Conservation (phyloP, 768 basidiomycete genomes). For the Calocera viscosa region DNA sequence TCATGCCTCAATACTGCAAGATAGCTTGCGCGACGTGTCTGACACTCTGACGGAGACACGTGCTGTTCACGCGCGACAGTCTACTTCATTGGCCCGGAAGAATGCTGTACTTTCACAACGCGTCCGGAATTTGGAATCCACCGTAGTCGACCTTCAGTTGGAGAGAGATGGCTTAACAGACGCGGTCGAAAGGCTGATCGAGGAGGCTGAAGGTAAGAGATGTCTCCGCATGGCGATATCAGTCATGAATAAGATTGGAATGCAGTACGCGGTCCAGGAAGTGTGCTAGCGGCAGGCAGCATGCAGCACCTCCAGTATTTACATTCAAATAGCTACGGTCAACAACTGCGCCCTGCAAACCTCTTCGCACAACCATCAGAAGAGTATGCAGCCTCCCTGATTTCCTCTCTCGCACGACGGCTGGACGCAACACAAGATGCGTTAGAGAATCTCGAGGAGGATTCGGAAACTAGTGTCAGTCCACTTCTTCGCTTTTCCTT, state of each 20-base stretch:
- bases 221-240: neutral
- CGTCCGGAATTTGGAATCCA: neutral
- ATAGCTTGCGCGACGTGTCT: neutral
- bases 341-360: neutral
- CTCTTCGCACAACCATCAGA: neutral
- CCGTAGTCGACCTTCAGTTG: neutral
- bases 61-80: neutral
- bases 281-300: neutral
- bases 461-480: slow-evolving; percentile 1
- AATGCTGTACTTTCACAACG: neutral
- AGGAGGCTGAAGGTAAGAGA: neutral
- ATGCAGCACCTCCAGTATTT: neutral
- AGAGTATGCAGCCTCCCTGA: neutral
- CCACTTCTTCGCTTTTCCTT: neutral
- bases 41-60: neutral
- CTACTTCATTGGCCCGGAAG: neutral
- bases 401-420: neutral
- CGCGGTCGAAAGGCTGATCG: neutral
- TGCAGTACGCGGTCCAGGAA: neutral
- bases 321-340: neutral
- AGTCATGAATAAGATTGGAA: neutral
- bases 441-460: neutral
- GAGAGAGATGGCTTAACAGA: neutral
- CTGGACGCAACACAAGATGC: slow-evolving; percentile 2
- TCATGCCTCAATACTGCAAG: neutral